phyloP scores from a whole-genome alignment of 1,139 yeast genomes.

The Pichia sp. region DNA sequence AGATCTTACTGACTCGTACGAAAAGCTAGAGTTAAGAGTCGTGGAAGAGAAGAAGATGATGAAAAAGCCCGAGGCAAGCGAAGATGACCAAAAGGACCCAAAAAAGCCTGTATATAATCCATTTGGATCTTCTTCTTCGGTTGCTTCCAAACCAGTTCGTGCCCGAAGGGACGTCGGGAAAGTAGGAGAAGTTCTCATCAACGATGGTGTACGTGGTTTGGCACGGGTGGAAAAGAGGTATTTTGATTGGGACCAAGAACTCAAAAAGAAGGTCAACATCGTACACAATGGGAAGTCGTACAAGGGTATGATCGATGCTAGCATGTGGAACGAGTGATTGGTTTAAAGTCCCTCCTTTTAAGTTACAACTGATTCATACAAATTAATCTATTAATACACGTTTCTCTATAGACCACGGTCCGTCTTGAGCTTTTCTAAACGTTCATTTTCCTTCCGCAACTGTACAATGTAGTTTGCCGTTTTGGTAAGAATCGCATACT shows the following conservation, averaged over 20 bases:
- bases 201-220: slow-evolving; percentile 61
- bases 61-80: neutral
- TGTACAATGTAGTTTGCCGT: slow-evolving; percentile 29
- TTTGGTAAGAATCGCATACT: slow-evolving; percentile 33
- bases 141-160: slow-evolving; percentile 28
- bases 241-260: slow-evolving; percentile 45
- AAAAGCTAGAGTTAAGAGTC: slow-evolving; percentile 20
- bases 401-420: slow-evolving; percentile 9
- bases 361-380: neutral
- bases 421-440: slow-evolving; percentile 10
- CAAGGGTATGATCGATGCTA: slow-evolving; percentile 11
- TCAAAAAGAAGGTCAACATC: slow-evolving; percentile 28
- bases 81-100: neutral
- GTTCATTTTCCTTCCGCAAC: slow-evolving; percentile 22
- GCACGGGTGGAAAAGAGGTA: slow-evolving; percentile 35
- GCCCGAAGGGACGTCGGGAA: slow-evolving; percentile 34
- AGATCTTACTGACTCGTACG: slow-evolving; percentile 16
- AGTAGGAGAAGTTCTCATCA: slow-evolving; percentile 57
- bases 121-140: slow-evolving; percentile 10
- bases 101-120: slow-evolving; percentile 11
- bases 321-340: slow-evolving; percentile 11
- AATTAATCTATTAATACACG: neutral
- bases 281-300: slow-evolving; percentile 14
- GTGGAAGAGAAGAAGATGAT: neutral
- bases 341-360: neutral